phyloP scores from a whole-genome alignment of 495 filamentous ascomycete genomes.

The Aspergillus olivimuriae region DNA sequence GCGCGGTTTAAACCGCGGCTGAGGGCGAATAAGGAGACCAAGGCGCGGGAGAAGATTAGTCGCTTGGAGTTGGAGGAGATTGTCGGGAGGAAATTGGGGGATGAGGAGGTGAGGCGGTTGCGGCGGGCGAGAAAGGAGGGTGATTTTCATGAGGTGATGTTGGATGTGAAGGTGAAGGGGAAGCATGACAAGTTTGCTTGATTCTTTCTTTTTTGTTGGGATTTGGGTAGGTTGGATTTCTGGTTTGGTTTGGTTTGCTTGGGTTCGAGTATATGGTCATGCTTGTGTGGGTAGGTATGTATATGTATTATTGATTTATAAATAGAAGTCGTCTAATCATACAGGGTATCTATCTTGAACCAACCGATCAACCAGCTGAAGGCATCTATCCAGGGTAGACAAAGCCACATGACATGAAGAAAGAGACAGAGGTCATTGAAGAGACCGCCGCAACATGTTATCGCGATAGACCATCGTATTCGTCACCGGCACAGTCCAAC shows the following conservation, averaged over 20 bases:
- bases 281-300: no score
- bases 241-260: no score
- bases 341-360: not conserved
- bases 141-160: constrained; percentile 80
- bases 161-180: constrained; percentile 86
- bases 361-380: not conserved
- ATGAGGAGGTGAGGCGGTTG: constrained; percentile 77
- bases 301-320: no score
- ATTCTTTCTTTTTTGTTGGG: constrained; percentile 9
- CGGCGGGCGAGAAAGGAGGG: constrained; percentile 78
- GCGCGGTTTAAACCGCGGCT: constrained; percentile 83
- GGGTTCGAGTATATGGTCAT: no score
- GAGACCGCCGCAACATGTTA: constrained; percentile 25
- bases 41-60: constrained; percentile 76
- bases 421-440: not conserved
- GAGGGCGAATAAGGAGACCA: constrained; percentile 70
- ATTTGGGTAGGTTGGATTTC: not conserved
- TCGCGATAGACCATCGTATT: constrained; percentile 78
- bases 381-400: constrained; percentile 6
- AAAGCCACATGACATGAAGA: not conserved
- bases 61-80: constrained; percentile 79
- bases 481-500: constrained; percentile 62
- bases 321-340: not conserved
- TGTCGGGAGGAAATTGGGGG: constrained; percentile 68
- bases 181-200: constrained; percentile 94